Conservation (phyloP, 139 green algal species). For the Helicosporidium sp. region DNA sequence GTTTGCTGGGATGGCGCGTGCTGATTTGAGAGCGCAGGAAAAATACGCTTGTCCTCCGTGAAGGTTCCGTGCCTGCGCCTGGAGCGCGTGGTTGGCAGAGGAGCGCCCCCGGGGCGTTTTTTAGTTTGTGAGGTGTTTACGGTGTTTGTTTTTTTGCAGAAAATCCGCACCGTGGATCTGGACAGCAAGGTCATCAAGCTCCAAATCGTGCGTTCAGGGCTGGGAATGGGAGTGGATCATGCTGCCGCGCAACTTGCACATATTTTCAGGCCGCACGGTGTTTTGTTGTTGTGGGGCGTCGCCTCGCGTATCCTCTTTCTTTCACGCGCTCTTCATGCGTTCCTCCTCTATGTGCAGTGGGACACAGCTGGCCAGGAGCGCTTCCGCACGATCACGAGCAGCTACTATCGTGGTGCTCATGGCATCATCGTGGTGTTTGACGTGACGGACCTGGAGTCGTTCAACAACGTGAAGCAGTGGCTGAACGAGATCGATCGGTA, state of each 20-base stretch:
- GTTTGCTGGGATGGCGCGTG: too few species aligned
- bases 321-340: neutral
- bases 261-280: neutral
- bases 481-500: constrained; percentile 99
- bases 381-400: constrained; percentile 95
- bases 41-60: too few species aligned
- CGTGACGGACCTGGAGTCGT: constrained; percentile 93
- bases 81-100: too few species aligned
- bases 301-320: neutral
- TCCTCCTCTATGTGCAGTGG: constrained; percentile 62
- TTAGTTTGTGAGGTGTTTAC: neutral
- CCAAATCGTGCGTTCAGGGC: constrained; percentile 64
- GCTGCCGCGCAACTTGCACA: too few species aligned
- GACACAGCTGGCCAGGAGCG: constrained; percentile 96
- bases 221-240: neutral
- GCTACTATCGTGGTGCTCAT: constrained; percentile 93
- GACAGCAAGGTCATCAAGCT: constrained; percentile 99
- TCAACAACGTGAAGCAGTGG: constrained; percentile 99
- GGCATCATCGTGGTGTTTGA: constrained; percentile 99
- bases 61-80: too few species aligned
- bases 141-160: constrained; percentile 38
- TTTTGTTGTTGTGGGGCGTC: neutral
- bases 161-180: constrained; percentile 97
- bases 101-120: too few species aligned
- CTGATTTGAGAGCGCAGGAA: too few species aligned